Evolutionary conservation across 2,329 filamentous ascomycete species (phyloP).

Genomic region (Canariomyces notabilis): DNA sequence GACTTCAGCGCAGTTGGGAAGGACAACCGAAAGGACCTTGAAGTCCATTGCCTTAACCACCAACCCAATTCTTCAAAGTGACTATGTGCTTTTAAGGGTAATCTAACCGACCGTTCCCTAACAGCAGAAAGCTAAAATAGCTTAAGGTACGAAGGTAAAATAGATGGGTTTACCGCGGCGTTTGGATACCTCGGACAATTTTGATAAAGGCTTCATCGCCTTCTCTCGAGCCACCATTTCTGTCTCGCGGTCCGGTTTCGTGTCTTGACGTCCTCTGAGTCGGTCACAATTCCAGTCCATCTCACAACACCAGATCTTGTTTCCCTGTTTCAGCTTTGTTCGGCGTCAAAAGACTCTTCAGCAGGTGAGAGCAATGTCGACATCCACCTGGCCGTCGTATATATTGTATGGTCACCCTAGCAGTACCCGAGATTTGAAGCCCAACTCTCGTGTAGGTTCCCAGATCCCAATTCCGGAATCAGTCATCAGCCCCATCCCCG

Average conservation of each 20-base stretch:
- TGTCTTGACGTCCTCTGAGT: background rate
- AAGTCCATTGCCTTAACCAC: too few relatives aligned
- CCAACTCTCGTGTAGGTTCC: too few relatives aligned
- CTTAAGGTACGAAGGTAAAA: too few relatives aligned
- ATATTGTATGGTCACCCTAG: conserved; percentile 1
- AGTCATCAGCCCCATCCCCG: conserved; percentile 6
- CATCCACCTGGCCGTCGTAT: conserved; percentile 2
- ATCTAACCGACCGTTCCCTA: too few relatives aligned
- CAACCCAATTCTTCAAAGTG: too few relatives aligned
- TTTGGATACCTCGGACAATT: too few relatives aligned
- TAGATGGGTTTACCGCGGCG: too few relatives aligned
- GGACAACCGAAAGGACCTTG: too few relatives aligned
- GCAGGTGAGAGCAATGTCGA: background rate
- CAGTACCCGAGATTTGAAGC: background rate
- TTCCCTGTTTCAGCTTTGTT: background rate
- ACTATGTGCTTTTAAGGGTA: too few relatives aligned
- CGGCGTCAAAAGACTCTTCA: background rate
- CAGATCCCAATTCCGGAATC: background rate
- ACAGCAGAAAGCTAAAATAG: too few relatives aligned
- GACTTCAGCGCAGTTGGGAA: too few relatives aligned
- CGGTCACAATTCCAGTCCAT: conserved; percentile 1
- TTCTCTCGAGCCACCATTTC: background rate
- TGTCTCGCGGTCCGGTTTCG: conserved; percentile 6
- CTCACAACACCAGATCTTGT: background rate
- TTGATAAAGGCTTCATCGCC: too few relatives aligned